Conservation (phyloP, 2,329 filamentous ascomycete species). For the Gyromitra esculenta region DNA sequence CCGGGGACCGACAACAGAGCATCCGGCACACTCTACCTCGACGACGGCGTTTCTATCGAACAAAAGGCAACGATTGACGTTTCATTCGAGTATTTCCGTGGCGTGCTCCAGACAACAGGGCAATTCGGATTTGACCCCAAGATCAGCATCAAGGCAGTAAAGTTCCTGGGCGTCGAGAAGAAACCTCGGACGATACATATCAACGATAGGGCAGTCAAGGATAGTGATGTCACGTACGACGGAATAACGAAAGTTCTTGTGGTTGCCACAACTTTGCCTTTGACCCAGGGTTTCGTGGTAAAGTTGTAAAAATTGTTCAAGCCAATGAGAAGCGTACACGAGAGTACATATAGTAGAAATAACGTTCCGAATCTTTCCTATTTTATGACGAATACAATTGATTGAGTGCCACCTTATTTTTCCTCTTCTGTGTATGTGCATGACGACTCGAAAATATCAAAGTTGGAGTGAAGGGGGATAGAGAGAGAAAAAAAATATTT, state of each 20-base stretch:
- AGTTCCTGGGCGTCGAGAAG: conserved; percentile 62
- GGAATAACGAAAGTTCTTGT: conserved; percentile 37
- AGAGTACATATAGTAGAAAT: conserved; percentile 49
- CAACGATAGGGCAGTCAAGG: conserved; percentile 45
- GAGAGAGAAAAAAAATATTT: conserved; percentile 9
- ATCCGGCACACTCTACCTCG: conserved; percentile 75
- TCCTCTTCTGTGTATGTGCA: conserved; percentile 45
- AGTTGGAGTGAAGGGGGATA: conserved; percentile 13
- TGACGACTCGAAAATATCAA: conserved; percentile 20
- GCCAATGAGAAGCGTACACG: conserved; percentile 46
- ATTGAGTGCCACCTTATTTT: conserved; percentile 45
- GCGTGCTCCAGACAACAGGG: conserved; percentile 66
- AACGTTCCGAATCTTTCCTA: conserved; percentile 48
- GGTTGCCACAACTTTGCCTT: conserved; percentile 43
- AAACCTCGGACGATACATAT: conserved; percentile 34
- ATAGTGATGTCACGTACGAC: conserved; percentile 47
- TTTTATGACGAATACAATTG: conserved; percentile 43
- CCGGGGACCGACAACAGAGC: conserved; percentile 72
- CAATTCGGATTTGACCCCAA: conserved; percentile 66
- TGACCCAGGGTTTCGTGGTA: conserved; percentile 48
- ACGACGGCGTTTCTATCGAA: conserved; percentile 76
- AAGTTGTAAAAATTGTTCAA: conserved; percentile 31
- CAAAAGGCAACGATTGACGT: conserved; percentile 69
- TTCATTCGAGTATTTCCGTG: conserved; percentile 68
- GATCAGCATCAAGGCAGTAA: conserved; percentile 65